A percentile compares a stretch with the other conserved stretches of the same genome.
phyloP scores from a whole-genome alignment of 2,329 filamentous ascomycete genomes.

The Talaromyces rugulosus region DNA sequence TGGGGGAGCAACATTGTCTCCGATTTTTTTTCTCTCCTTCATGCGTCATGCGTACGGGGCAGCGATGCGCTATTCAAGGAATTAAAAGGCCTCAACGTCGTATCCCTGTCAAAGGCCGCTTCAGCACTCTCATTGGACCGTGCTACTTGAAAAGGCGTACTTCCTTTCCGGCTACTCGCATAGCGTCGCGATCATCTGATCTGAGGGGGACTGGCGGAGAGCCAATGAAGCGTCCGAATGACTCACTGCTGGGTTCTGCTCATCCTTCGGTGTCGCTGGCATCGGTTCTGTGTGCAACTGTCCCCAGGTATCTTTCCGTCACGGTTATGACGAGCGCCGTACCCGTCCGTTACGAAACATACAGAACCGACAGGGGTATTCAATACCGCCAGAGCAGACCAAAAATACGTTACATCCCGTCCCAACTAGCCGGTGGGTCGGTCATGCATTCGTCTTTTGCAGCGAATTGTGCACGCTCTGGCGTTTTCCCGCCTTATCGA shows the following conservation, averaged over 20 bases:
- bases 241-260: conserved; percentile 5
- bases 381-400: conserved; percentile 3
- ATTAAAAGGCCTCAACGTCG: background rate
- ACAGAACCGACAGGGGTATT: conserved; percentile 1
- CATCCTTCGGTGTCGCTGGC: background rate
- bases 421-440: conserved; percentile 9
- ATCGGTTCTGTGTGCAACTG: background rate
- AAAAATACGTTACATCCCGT: conserved; percentile 13
- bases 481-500: background rate
- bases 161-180: conserved; percentile 46
- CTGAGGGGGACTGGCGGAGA: conserved; percentile 29
- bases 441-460: background rate
- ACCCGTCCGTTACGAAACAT: conserved; percentile 6
- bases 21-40: background rate
- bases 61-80: background rate
- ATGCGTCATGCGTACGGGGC: conserved; percentile 3
- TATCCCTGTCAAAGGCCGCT: conserved; percentile 2
- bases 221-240: conserved; percentile 14
- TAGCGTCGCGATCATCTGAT: conserved; percentile 60
- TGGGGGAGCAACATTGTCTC: conserved; percentile 1
- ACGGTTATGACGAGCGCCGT: conserved; percentile 8
- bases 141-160: conserved; percentile 15
- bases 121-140: conserved; percentile 16
- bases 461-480: conserved; percentile 7
- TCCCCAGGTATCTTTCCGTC: conserved; percentile 5